These are phyloP conservation scores for Jaapia argillacea DNA, from an alignment of 768 basidiomycete genomes.

Conservation along the genomic window DNA sequence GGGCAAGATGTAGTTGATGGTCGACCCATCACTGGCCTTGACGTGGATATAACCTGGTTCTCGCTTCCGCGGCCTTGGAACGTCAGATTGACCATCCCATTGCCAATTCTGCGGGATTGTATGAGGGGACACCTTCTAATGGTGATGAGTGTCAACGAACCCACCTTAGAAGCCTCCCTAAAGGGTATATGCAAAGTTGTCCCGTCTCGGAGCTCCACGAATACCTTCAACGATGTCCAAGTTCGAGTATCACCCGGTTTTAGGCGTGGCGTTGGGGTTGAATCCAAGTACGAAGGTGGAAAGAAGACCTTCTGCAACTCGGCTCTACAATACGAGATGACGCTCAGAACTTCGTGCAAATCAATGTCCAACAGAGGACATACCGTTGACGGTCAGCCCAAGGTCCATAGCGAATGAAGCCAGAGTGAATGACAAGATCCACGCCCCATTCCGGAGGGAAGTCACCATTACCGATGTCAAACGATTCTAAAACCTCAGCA, in stretches of 20 bases:
- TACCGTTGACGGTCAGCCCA: slow-evolving; percentile 95
- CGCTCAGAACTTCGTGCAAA: not conserved
- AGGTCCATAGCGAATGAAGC: slow-evolving; percentile 77
- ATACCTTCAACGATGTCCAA: slow-evolving; percentile 75
- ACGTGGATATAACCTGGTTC: slow-evolving; percentile 69
- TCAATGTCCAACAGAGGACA: not conserved
- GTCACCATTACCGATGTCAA: slow-evolving; percentile 82
- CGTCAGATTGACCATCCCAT: slow-evolving; percentile 59
- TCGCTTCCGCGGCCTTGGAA: slow-evolving; percentile 43
- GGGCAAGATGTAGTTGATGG: slow-evolving; percentile 76
- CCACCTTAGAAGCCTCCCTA: slow-evolving; percentile 81
- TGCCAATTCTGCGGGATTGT: slow-evolving; percentile 66
- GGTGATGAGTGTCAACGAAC: not conserved
- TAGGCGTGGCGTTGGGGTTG: slow-evolving; percentile 44
- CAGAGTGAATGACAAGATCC: slow-evolving; percentile 72
- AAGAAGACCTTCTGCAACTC: slow-evolving; percentile 79
- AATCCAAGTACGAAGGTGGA: slow-evolving; percentile 66
- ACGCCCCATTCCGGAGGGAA: slow-evolving; percentile 89
- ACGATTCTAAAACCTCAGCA: slow-evolving; percentile 18
- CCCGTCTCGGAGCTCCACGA: slow-evolving; percentile 70
- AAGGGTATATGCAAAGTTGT: slow-evolving; percentile 82
- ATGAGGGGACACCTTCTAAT: not conserved
- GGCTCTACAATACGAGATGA: slow-evolving; percentile 29
- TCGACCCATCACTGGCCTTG: slow-evolving; percentile 69
- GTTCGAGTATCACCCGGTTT: slow-evolving; percentile 70